Evolutionary conservation across 768 basidiomycete genomes (phyloP).

Genomic region (Amanita rubescens): DNA sequence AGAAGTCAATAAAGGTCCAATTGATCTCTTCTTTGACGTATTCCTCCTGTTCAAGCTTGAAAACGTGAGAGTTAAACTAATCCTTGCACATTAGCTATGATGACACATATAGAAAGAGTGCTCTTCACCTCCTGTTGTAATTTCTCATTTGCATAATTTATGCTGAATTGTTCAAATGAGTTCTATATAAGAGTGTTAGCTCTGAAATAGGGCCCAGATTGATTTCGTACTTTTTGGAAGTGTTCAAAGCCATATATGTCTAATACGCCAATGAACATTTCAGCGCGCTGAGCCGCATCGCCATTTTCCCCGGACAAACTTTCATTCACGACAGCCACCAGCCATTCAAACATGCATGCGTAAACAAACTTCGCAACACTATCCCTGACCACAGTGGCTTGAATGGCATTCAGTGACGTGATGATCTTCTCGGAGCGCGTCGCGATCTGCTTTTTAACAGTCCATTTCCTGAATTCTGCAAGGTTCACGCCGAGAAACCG

Average conservation of each 20-base stretch:
- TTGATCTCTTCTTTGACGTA: constrained; percentile 98
- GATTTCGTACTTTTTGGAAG: constrained; percentile 72
- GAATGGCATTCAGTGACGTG: constrained; percentile 74
- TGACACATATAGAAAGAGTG: background rate
- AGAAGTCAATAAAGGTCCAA: constrained; percentile 99
- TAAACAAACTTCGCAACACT: constrained; percentile 98
- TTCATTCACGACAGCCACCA: constrained; percentile 96
- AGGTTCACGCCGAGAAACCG: constrained; percentile 86
- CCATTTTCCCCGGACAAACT: constrained; percentile 93
- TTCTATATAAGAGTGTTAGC: constrained; percentile 44
- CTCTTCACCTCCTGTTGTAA: constrained; percentile 87
- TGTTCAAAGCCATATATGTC: constrained; percentile 98
- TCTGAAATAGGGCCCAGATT: background rate
- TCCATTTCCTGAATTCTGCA: constrained; percentile 98
- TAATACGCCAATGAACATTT: constrained; percentile 98
- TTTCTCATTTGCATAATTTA: constrained; percentile 99
- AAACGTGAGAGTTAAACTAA: constrained; percentile 98
- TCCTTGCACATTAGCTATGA: constrained; percentile 8
- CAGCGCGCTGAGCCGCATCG: constrained; percentile 80
- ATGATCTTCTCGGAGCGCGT: constrained; percentile 96
- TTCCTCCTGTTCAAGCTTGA: constrained; percentile 99
- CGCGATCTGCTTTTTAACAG: constrained; percentile 92
- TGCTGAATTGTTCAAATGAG: constrained; percentile 97
- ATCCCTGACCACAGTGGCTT: constrained; percentile 91
- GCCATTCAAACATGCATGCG: constrained; percentile 97